Percentiles rank a stretch among this genome's conserved stretches.
Conservation (phyloP, 345 rosid genomes). For the Anastatica hierochuntica region DNA sequence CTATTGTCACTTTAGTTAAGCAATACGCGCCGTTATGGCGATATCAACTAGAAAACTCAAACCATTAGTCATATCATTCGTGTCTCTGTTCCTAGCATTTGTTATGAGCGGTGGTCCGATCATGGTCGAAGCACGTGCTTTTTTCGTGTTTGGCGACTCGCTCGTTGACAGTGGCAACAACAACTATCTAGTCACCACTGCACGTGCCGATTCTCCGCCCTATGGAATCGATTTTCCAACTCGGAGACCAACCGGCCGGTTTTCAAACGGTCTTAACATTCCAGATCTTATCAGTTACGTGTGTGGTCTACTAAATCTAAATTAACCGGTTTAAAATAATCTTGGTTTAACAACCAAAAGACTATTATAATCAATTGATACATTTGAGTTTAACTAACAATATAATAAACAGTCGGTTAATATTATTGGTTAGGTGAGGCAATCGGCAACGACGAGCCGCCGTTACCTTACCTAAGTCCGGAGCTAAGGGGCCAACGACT, state of each 20-base stretch:
- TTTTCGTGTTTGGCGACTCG: constrained; percentile 66
- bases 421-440: constrained; percentile 41
- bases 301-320: neutral
- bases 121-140: constrained; percentile 35
- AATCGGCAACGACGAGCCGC: constrained; percentile 43
- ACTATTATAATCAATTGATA: neutral
- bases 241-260: constrained; percentile 60
- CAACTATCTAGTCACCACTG: constrained; percentile 62
- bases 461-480: constrained; percentile 72
- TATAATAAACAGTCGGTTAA: too few species aligned
- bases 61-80: neutral
- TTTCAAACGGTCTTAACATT: constrained; percentile 79
- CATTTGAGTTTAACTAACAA: too few species aligned
- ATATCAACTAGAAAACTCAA: neutral
- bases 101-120: constrained; percentile 8
- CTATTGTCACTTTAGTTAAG: neutral
- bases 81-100: constrained; percentile 8
- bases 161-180: constrained; percentile 86
- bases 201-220: constrained; percentile 66
- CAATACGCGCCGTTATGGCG: constrained; percentile 4
- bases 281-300: constrained; percentile 67
- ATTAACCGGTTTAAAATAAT: neutral
- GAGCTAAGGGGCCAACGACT: constrained; percentile 47
- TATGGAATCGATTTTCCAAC: constrained; percentile 71
- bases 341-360: neutral